Percentiles rank a stretch among this genome's conserved stretches.
Conservation (phyloP, 1,284 basidiomycete genomes). For the Caloboletus firmus region DNA sequence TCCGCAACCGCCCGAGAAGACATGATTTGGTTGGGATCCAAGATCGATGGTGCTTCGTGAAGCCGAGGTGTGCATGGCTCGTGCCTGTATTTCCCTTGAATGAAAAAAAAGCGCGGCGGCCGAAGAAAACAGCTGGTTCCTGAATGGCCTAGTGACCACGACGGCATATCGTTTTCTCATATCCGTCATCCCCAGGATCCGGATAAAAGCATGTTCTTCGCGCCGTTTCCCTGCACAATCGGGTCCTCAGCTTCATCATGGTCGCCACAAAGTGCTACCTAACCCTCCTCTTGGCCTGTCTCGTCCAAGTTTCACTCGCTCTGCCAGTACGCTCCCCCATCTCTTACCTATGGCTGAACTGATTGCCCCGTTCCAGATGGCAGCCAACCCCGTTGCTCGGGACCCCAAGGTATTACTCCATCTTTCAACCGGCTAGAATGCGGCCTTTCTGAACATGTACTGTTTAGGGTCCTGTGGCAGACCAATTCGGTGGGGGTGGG, state of each 20-base stretch:
- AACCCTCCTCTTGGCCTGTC: slow-evolving; percentile 23
- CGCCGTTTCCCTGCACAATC: not conserved
- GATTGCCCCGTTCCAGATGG: slow-evolving; percentile 13
- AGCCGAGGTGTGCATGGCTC: not conserved
- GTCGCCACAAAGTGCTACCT: slow-evolving; percentile 20
- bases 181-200: slow-evolving; percentile 6
- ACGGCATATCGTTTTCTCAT: slow-evolving; percentile 29
- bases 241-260: slow-evolving; percentile 16
- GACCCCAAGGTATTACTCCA: slow-evolving; percentile 14
- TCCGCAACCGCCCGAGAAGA: slow-evolving; percentile 6
- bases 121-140: slow-evolving; percentile 25
- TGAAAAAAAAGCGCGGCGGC: slow-evolving; percentile 26
- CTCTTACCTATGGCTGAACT: not conserved
- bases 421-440: not conserved
- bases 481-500: slow-evolving; percentile 21
- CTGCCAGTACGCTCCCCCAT: slow-evolving; percentile 19
- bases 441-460: slow-evolving; percentile 3
- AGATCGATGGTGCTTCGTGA: slow-evolving; percentile 15
- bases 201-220: slow-evolving; percentile 25
- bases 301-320: slow-evolving; percentile 26
- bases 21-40: slow-evolving; percentile 10
- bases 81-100: slow-evolving; percentile 25
- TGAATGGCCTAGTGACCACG: slow-evolving; percentile 21
- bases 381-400: slow-evolving; percentile 7
- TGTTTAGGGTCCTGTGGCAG: slow-evolving; percentile 17